phyloP scores from a whole-genome alignment of 2,329 filamentous ascomycete species.

The Davidsoniella eucalypti region DNA sequence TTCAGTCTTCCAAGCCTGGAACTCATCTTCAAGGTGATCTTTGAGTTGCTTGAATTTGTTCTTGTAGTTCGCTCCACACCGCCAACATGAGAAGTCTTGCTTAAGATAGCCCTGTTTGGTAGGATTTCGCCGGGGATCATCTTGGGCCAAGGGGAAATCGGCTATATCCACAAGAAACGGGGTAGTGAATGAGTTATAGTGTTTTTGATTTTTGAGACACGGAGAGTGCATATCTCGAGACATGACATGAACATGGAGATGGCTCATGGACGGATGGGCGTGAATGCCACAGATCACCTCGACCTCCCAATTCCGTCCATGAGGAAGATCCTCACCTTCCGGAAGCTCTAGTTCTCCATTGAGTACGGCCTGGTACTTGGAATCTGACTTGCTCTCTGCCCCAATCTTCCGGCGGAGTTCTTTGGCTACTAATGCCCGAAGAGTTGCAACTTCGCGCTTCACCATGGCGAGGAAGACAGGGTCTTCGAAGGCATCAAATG shows the following conservation, averaged over 20 bases:
- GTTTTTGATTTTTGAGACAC: slow-evolving; percentile 60
- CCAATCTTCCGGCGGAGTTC: slow-evolving; percentile 61
- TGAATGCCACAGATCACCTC: slow-evolving; percentile 71
- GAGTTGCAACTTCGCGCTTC: slow-evolving; percentile 39
- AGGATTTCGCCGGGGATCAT: slow-evolving; percentile 47
- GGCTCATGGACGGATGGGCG: slow-evolving; percentile 77
- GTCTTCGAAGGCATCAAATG: slow-evolving; percentile 63
- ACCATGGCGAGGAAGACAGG: slow-evolving; percentile 49
- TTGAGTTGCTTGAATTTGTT: slow-evolving; percentile 62
- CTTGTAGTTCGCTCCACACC: slow-evolving; percentile 58
- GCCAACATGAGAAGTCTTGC: slow-evolving; percentile 63
- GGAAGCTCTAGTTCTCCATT: slow-evolving; percentile 34
- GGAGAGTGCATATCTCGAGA: slow-evolving; percentile 62
- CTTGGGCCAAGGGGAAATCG: slow-evolving; percentile 57
- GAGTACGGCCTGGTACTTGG: slow-evolving; percentile 48
- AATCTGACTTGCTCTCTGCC: slow-evolving; percentile 43
- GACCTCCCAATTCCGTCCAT: slow-evolving; percentile 59
- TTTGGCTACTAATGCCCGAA: slow-evolving; percentile 49
- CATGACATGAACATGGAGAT: slow-evolving; percentile 80
- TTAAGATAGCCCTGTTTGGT: slow-evolving; percentile 41
- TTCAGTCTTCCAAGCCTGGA: slow-evolving; percentile 54
- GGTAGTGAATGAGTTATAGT: slow-evolving; percentile 85
- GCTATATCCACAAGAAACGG: slow-evolving; percentile 64
- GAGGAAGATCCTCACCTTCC: slow-evolving; percentile 35
- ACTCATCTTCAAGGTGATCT: slow-evolving; percentile 58